Evolutionary conservation across 805 yeast genomes (phyloP), one percentile per base, ranked within the genome.

Genomic region (Candida boleticola): DNA sequence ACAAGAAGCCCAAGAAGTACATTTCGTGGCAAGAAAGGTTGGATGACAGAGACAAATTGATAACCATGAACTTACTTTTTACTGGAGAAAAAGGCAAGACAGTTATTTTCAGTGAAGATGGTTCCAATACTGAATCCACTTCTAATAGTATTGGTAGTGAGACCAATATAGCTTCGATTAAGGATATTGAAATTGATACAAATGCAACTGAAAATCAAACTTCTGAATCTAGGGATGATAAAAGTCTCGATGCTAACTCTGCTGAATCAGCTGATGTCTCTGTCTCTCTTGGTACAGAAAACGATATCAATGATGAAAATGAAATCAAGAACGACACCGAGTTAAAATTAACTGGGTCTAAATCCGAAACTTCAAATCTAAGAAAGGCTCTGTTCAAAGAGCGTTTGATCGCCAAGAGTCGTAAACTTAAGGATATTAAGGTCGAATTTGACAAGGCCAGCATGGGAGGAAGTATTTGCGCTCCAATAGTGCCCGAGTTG

Each of bases 11-110:
- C 7, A 60, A 57, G 42, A 51, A 58, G n/a, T 68, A 55, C 44
- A 36, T 66, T 7, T 55, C 76, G 23, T 60, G 74, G 75, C 50
- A 60, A 34, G 60, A 66, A 29, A 48, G 73, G 23, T 46, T 66
- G 27, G 34, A 47, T 4, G 54, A 58, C 16, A 45, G 68, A 52
- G 73, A 64, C 52, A 52, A 51, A n/a, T 22, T 42, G 3, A 50
- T 61, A 7, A 55, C 51, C 41, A 47, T 51, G 49, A 48, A 56
- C 9, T 40, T 57, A 17, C 45, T 49, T 10, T 50, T 61, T 2
- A 44, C 57, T 4, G 43, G 54, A n/a, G 43, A 52, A 20, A 49
- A 55, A 1, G 39, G 31, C 5, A 36, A 52, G 55, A 21, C 48
- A 53, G 60, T 57, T 56, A 31, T 13, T 13, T 7, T 49, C 58